Base-by-base conservation (phyloP, 176 grass and related monocot species). In the Triticum timopheevii region DNA sequence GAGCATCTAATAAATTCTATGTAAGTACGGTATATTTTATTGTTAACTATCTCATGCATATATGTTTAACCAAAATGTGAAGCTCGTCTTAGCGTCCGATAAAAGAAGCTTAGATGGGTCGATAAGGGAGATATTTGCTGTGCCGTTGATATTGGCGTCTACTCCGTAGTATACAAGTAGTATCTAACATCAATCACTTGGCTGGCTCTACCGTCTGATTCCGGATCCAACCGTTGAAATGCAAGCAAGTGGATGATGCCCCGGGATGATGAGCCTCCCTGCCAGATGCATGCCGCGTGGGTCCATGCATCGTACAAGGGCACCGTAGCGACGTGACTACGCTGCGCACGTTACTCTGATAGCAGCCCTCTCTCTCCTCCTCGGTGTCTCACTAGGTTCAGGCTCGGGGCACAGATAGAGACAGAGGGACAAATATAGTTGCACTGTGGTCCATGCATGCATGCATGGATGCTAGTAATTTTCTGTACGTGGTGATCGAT, bases 311-410 rank as follows among this genome's bases (percentile, higher is more conserved):
- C 4, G 28, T 12, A n/a, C 42, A 16, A n/a, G 19, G 25, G 50
- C 39, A 25, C 22, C 58, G 35, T 20, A 47, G 66, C 63, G 86
- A 87, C 79, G 74, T 87, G 86, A 87, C 86, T 81, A 82, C 69
- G 85, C 78, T 56, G 61, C 69, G 31, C 52, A 24, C 77, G 40
- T 67, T 82, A 13, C 45, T 38, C 59, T 64, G 25, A 64, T 73
- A 73, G 69, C 69, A 45, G 8, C 31, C 19, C 13, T 28, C 61
- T 54, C 61, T 77, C 73, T 28, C 59, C 61, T 70, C 34, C 34
- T 9, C 68, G 68, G 33, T 35, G 30, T 24, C 38, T 76, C 39
- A 24, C 54, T 69, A 61, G 34, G 33, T 79, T 45, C 8, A 47
- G 78, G 39, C 7, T 13, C 23, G 28, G 33, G 35, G 54, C 65